Evolutionary conservation across 331 rosid genomes (phyloP).

Genomic region (Malus hybrid): DNA sequence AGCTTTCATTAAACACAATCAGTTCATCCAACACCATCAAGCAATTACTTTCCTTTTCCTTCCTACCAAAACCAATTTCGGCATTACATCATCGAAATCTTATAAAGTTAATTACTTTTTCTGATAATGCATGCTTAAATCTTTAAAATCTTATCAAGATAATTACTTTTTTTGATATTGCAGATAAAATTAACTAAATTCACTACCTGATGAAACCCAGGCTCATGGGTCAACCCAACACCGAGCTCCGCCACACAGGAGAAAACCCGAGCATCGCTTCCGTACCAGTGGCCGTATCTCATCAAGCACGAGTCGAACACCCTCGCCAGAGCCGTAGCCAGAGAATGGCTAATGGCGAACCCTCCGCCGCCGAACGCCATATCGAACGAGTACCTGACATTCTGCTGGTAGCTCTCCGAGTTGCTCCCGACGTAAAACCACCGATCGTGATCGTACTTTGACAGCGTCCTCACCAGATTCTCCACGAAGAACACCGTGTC

Average conservation of each 20-base stretch:
- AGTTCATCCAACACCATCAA: not conserved
- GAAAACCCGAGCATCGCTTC: constrained; percentile 83
- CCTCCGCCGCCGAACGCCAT: constrained; percentile 99
- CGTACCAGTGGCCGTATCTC: constrained; percentile 77
- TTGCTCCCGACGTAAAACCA: constrained; percentile 73
- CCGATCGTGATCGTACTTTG: constrained; percentile 62
- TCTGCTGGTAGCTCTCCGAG: constrained; percentile 86
- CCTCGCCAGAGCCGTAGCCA: constrained; percentile 60
- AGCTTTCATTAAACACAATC: not conserved
- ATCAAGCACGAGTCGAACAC: constrained; percentile 82
- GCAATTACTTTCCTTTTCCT: not conserved
- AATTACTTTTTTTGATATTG: not conserved
- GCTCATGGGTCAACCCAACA: constrained; percentile 68
- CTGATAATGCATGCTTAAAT: not conserved
- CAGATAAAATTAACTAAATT: not conserved
- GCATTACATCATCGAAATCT: not conserved
- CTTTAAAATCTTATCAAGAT: not conserved
- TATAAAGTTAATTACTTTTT: not conserved
- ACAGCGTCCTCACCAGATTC: constrained; percentile 51
- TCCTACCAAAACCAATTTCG: not conserved
- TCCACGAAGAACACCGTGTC: constrained; percentile 87
- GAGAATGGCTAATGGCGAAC: constrained; percentile 71
- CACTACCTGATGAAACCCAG: constrained; percentile 95
- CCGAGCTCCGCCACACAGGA: constrained; percentile 93
- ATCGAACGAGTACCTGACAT: constrained; percentile 50